A percentile compares a stretch with the other conserved stretches of the same genome.
Evolutionary conservation across 495 filamentous ascomycete genomes (phyloP).

Genomic region (Pyronema domesticum): DNA sequence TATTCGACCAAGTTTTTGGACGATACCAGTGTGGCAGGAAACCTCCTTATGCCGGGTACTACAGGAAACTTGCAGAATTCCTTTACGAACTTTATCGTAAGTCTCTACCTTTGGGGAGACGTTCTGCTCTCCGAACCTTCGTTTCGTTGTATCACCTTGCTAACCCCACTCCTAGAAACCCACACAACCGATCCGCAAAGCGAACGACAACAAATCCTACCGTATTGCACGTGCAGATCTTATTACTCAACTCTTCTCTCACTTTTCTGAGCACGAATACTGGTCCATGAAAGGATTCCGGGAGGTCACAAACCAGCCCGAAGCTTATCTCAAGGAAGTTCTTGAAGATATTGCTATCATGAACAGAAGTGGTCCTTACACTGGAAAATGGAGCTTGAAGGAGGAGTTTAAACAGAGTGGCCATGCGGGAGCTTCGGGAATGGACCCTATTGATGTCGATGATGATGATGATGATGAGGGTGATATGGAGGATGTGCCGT

Average conservation of each 20-base stretch:
- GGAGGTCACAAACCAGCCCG: slow-evolving; percentile 56
- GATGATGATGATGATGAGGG: slow-evolving; percentile 52
- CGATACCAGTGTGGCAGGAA: slow-evolving; percentile 24
- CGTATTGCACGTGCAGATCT: slow-evolving; percentile 78
- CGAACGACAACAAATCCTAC: slow-evolving; percentile 35
- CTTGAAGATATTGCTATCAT: slow-evolving; percentile 66
- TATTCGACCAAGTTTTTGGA: slow-evolving; percentile 34
- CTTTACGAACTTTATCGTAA: slow-evolving; percentile 42
- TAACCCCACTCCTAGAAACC: slow-evolving; percentile 26
- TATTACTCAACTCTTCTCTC: slow-evolving; percentile 59
- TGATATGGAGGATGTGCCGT: slow-evolving; percentile 32
- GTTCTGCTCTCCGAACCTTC: too few relatives aligned
- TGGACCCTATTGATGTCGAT: slow-evolving; percentile 26
- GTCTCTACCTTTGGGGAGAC: slow-evolving; percentile 22
- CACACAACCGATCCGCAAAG: slow-evolving; percentile 27
- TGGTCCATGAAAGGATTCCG: slow-evolving; percentile 79
- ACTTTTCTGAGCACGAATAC: slow-evolving; percentile 68
- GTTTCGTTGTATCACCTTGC: too few relatives aligned
- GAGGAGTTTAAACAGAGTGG: slow-evolving; percentile 38
- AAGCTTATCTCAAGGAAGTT: slow-evolving; percentile 73
- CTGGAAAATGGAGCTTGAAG: slow-evolving; percentile 67
- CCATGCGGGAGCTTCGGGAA: slow-evolving; percentile 30
- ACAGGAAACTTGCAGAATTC: slow-evolving; percentile 28
- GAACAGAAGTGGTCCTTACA: slow-evolving; percentile 61
- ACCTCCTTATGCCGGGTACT: slow-evolving; percentile 34